These are phyloP conservation scores for Buddleja alternifolia DNA, from an alignment of 257 asterid genomes.

Conservation along the genomic window DNA sequence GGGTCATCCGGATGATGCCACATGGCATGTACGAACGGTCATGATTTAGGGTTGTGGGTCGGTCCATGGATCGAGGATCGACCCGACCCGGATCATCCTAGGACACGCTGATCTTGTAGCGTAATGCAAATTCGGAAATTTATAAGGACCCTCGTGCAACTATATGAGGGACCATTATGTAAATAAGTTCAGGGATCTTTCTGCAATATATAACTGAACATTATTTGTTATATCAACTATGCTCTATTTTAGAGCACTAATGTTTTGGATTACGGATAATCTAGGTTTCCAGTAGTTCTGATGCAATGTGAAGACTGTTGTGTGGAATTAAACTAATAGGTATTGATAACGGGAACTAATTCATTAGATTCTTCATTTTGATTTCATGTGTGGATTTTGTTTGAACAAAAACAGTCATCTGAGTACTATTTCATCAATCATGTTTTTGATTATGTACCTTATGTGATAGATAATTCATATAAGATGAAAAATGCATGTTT, in stretches of 20 bases:
- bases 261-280: slow-evolving; percentile 3
- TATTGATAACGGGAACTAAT: not conserved
- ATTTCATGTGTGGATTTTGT: not conserved
- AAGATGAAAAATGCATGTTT: slow-evolving; percentile 6
- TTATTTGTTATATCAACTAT: no score
- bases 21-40: no score
- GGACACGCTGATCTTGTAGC: no score
- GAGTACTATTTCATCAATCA: not conserved
- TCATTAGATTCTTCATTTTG: not conserved
- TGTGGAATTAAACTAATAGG: not conserved
- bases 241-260: not conserved
- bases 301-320: not conserved
- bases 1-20: no score
- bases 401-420: not conserved
- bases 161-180: no score
- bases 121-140: no score
- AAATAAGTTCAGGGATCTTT: no score
- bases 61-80: no score
- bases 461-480: not conserved
- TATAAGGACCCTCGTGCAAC: no score
- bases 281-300: not conserved
- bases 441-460: slow-evolving; percentile 12
- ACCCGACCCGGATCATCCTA: no score
- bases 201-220: no score
- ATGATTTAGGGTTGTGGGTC: no score